A percentile compares a stretch with the other conserved stretches of the same genome.
Evolutionary conservation across 345 rosid genomes (phyloP).

Genomic region (Salix brachista): DNA sequence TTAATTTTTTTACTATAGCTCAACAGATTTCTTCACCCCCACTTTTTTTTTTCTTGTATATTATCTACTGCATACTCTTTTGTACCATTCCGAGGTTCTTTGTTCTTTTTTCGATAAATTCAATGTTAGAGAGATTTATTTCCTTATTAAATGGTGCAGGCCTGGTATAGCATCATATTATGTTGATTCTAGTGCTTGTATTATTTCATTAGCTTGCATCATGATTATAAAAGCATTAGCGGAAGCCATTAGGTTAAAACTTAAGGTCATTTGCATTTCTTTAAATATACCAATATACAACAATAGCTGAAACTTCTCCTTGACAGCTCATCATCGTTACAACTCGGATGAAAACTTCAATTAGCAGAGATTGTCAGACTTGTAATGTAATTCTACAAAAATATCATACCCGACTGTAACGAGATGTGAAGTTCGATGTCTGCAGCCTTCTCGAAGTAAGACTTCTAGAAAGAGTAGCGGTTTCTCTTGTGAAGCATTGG

Average conservation of each 20-base stretch:
- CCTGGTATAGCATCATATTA: neutral
- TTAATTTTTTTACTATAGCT: conserved; percentile 10
- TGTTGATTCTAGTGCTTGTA: neutral
- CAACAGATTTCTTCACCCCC: neutral
- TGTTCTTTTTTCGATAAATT: neutral
- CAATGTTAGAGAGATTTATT: neutral
- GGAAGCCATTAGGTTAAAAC: neutral
- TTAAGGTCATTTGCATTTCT: neutral
- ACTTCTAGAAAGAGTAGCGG: neutral
- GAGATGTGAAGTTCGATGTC: neutral
- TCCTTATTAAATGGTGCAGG: conserved; percentile 6
- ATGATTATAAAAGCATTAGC: neutral
- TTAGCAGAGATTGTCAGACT: neutral
- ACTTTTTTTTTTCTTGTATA: neutral
- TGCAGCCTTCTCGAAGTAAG: neutral
- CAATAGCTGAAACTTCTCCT: neutral
- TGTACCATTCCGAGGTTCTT: neutral
- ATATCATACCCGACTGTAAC: neutral
- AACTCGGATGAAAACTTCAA: neutral
- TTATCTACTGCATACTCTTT: neutral
- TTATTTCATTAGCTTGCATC: conserved; percentile 5
- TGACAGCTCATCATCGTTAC: neutral
- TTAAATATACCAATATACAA: neutral
- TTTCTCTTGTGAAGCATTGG: neutral
- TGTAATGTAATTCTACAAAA: neutral